Conservation (phyloP, 371 early-diverging fungal species). For the Paramicrosporidium saccamoebae region DNA sequence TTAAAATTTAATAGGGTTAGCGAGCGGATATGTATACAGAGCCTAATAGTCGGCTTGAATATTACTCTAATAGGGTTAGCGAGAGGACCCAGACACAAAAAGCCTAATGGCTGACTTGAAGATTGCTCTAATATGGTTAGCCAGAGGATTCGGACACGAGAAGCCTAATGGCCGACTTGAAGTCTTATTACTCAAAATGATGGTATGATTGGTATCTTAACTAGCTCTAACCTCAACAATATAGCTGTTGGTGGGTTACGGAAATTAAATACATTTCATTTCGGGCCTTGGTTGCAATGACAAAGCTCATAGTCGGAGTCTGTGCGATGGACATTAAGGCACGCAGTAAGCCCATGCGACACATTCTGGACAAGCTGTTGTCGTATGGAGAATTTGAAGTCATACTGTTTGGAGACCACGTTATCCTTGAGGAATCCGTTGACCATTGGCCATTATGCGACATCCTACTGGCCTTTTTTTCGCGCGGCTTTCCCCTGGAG, state of each 20-base stretch:
- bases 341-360: conserved; percentile 78
- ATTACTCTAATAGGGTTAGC: too few relatives aligned
- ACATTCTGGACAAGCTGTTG: conserved; percentile 50
- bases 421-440: conserved; percentile 61
- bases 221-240: conserved; percentile 4
- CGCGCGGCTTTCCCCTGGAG: conserved; percentile 66
- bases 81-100: too few relatives aligned
- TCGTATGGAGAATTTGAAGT: conserved; percentile 38
- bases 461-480: conserved; percentile 85
- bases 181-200: conserved; percentile 4
- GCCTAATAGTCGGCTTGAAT: too few relatives aligned
- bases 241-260: conserved; percentile 1
- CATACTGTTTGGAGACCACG: conserved; percentile 79
- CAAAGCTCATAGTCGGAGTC: conserved; percentile 23
- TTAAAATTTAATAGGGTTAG: too few relatives aligned
- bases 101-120: too few relatives aligned
- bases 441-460: conserved; percentile 85
- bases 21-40: too few relatives aligned
- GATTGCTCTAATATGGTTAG: too few relatives aligned
- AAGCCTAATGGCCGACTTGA: conserved; percentile 1
- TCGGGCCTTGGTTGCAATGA: conserved; percentile 1
- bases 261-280: not conserved
- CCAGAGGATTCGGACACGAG: conserved; percentile 1
- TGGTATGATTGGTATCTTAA: conserved; percentile 5
- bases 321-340: conserved; percentile 82